Evolutionary conservation across 2,329 filamentous ascomycete genomes (phyloP).

Genomic region (Sporothrix dimorphospora): DNA sequence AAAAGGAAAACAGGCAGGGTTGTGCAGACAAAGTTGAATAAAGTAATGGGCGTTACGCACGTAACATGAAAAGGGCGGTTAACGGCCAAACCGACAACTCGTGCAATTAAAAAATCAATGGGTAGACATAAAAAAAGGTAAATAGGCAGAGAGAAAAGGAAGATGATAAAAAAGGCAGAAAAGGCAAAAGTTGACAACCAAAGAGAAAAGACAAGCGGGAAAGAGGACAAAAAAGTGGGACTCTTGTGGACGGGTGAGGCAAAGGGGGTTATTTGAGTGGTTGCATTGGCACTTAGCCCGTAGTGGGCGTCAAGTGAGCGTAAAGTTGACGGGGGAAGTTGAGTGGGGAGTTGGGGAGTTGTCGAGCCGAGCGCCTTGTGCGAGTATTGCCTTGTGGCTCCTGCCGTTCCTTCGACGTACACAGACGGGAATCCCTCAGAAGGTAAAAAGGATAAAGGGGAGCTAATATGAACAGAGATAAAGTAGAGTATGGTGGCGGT

Average conservation of each 20-base stretch:
- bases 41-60: slow-evolving; percentile 16
- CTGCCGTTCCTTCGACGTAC: background rate
- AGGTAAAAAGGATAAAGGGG: background rate
- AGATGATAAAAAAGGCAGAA: slow-evolving; percentile 56
- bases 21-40: background rate
- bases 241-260: slow-evolving; percentile 19
- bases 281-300: slow-evolving; percentile 18
- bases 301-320: slow-evolving; percentile 10
- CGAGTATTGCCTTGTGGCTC: background rate
- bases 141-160: slow-evolving; percentile 1
- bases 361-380: background rate
- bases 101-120: slow-evolving; percentile 12
- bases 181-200: slow-evolving; percentile 45
- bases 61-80: slow-evolving; percentile 15
- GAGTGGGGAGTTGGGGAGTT: background rate
- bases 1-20: background rate
- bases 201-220: slow-evolving; percentile 17
- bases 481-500: background rate
- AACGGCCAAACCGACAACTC: slow-evolving; percentile 6
- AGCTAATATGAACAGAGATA: background rate
- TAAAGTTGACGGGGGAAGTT: background rate
- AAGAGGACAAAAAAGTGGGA: slow-evolving; percentile 18
- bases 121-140: background rate
- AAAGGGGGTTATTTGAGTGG: slow-evolving; percentile 3
- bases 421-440: background rate